phyloP scores from a whole-genome alignment of 768 basidiomycete genomes.

The Multifurca ochricompacta region DNA sequence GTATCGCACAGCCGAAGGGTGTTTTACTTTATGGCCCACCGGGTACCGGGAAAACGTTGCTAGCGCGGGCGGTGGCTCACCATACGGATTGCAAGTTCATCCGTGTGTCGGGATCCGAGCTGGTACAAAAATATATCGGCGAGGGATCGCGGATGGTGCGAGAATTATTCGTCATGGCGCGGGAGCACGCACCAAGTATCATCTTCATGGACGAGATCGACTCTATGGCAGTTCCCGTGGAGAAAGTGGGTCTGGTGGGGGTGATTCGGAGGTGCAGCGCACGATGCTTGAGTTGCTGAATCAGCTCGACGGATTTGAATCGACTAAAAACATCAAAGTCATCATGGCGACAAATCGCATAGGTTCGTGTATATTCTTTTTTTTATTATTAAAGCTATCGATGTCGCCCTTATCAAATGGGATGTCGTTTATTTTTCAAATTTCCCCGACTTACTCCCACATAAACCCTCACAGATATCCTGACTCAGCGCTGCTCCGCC shows the following conservation, averaged over 20 bases:
- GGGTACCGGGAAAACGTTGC: constrained; percentile 91
- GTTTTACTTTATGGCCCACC: constrained; percentile 94
- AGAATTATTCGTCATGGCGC: constrained; percentile 96
- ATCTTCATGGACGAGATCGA: constrained; percentile 99
- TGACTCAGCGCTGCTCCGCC: constrained; percentile 90
- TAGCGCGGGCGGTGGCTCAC: constrained; percentile 93
- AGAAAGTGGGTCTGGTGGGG: constrained; percentile 57
- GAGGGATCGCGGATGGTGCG: constrained; percentile 96
- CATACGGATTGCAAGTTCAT: constrained; percentile 99
- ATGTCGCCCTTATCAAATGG: too few relatives aligned
- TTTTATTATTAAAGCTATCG: too few relatives aligned
- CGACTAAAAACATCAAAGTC: constrained; percentile 79
- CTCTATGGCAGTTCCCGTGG: constrained; percentile 92
- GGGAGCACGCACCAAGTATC: constrained; percentile 95
- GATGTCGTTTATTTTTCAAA: background rate
- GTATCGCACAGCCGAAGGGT: constrained; percentile 97
- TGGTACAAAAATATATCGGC: constrained; percentile 98
- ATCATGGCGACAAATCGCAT: constrained; percentile 99
- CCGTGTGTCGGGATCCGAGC: constrained; percentile 85
- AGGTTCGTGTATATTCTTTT: constrained; percentile 45
- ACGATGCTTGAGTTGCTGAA: constrained; percentile 62
- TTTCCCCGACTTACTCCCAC: background rate
- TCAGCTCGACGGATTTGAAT: constrained; percentile 60
- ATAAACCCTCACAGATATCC: constrained; percentile 53
- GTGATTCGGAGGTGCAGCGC: constrained; percentile 60